Evolutionary conservation across 1,139 yeast species (phyloP), one percentile per base, ranked within the genome.

Genomic region (Pichia sp.): DNA sequence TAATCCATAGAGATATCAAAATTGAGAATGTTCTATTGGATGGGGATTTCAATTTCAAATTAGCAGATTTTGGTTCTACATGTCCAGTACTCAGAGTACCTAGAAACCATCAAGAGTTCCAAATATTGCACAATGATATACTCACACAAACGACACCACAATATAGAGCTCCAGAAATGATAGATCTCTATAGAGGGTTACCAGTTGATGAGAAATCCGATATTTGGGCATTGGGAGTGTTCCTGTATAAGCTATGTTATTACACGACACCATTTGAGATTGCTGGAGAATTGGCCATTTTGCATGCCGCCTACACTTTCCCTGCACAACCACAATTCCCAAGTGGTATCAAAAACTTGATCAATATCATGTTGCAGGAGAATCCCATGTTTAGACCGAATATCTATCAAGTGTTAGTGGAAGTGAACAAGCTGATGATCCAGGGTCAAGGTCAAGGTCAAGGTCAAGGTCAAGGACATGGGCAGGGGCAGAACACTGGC

Each of bases 381-480:
- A 83, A 80, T 48, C 96, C 97, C 5, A 56, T 74, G 14, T 69
- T 74, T 47, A 69, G 98, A 49, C 98, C 97, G 8, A 91, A 86
- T 55, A 79, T 87, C 22, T 85, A 78, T 43, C 97, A 88, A 55
- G 74, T 88, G 20, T 60, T 87, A 14, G 36, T 41, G 4, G 53
- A 52, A 30, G 35, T 53, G 29, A 25, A 25, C 16, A 25, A 25
- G 10, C 16, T 25, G 16, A 25, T 25, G 7, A 15, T 25, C 7
- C 9, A 25, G 14, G n/a, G n/a, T n/a, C n/a, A n/a, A n/a, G n/a
- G n/a, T n/a, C n/a, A n/a, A n/a, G n/a, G n/a, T n/a, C n/a, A n/a
- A n/a, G n/a, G n/a, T n/a, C n/a, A n/a, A n/a, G n/a, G n/a, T n/a
- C n/a, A n/a, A n/a, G n/a, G n/a, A n/a, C n/a, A n/a, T n/a, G n/a